A percentile compares a stretch with the other conserved stretches of the same genome.
Conservation (phyloP, 495 filamentous ascomycete species). For the Thozetella sp. region DNA sequence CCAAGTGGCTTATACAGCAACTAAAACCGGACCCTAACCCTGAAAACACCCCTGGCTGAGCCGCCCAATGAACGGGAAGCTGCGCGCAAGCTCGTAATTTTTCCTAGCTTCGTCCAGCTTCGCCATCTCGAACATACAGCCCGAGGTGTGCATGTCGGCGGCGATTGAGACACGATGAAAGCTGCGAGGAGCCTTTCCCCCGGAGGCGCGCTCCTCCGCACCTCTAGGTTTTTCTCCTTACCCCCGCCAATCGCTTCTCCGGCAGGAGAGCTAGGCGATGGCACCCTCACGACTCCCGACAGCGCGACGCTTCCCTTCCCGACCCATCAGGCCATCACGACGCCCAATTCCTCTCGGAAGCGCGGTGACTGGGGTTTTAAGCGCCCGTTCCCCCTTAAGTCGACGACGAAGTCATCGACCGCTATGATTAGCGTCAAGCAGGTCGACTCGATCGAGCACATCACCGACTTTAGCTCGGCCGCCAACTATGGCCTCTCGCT, state of each 20-base stretch:
- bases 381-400: conserved; percentile 73
- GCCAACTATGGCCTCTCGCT: conserved; percentile 81
- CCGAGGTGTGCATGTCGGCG: not conserved
- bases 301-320: conserved; percentile 78
- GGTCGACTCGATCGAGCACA: conserved; percentile 86
- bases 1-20: too few species aligned
- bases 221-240: conserved; percentile 61
- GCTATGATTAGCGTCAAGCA: conserved; percentile 71
- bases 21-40: not conserved
- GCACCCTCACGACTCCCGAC: conserved; percentile 49
- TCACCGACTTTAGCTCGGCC: conserved; percentile 87
- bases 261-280: conserved; percentile 27
- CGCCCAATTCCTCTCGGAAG: conserved; percentile 69
- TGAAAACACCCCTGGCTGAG: not conserved
- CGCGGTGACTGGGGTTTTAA: conserved; percentile 96
- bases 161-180: conserved; percentile 19
- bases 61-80: not conserved
- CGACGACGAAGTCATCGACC: conserved; percentile 69
- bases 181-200: conserved; percentile 50
- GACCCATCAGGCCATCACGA: conserved; percentile 83
- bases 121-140: conserved; percentile 3
- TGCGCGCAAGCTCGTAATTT: conserved; percentile 17
- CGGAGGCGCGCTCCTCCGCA: conserved; percentile 59
- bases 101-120: conserved; percentile 7
- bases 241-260: conserved; percentile 52